Percentiles rank a stretch among this genome's conserved stretches.
Evolutionary conservation across 768 basidiomycete species (phyloP).

Genomic region (Hydnomerulius pinastri): DNA sequence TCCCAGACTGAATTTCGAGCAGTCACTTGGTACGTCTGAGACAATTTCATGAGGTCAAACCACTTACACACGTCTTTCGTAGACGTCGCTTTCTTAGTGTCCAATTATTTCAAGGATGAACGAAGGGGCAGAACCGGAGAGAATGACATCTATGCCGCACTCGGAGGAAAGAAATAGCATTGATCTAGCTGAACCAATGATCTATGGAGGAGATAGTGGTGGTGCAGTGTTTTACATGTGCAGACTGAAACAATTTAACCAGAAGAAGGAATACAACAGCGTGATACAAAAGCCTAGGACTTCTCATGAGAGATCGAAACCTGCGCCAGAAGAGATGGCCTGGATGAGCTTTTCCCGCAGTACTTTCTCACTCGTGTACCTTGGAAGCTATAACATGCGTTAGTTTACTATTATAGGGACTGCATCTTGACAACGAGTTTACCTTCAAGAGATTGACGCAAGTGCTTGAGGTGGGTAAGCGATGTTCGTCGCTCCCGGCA

Average conservation of each 20-base stretch:
- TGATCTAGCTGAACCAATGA: neutral
- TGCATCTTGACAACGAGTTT: slow-evolving; percentile 7
- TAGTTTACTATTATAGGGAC: slow-evolving; percentile 3
- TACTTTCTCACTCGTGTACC: slow-evolving; percentile 61
- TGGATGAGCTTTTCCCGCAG: slow-evolving; percentile 79
- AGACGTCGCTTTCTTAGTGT: slow-evolving; percentile 88
- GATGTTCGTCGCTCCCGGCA: slow-evolving; percentile 67
- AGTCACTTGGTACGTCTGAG: slow-evolving; percentile 75
- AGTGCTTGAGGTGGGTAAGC: slow-evolving; percentile 78
- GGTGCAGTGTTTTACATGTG: slow-evolving; percentile 9
- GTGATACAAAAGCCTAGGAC: neutral
- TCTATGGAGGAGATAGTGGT: slow-evolving; percentile 15
- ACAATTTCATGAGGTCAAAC: neutral
- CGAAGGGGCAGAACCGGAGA: slow-evolving; percentile 39
- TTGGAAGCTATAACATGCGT: slow-evolving; percentile 56
- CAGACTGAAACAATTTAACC: slow-evolving; percentile 2
- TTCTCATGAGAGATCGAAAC: slow-evolving; percentile 85
- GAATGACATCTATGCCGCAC: slow-evolving; percentile 30
- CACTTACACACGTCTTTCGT: neutral
- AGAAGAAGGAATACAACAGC: neutral
- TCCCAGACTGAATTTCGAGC: slow-evolving; percentile 91
- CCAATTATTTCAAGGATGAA: slow-evolving; percentile 76
- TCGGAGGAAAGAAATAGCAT: slow-evolving; percentile 24
- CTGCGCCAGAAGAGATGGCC: slow-evolving; percentile 85
- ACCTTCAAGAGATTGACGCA: slow-evolving; percentile 94